A percentile compares a stretch with the other conserved stretches of the same genome.
These are phyloP conservation scores for Diaporthe vexans DNA, from an alignment of 2,329 filamentous ascomycete species.

Conservation along the genomic window DNA sequence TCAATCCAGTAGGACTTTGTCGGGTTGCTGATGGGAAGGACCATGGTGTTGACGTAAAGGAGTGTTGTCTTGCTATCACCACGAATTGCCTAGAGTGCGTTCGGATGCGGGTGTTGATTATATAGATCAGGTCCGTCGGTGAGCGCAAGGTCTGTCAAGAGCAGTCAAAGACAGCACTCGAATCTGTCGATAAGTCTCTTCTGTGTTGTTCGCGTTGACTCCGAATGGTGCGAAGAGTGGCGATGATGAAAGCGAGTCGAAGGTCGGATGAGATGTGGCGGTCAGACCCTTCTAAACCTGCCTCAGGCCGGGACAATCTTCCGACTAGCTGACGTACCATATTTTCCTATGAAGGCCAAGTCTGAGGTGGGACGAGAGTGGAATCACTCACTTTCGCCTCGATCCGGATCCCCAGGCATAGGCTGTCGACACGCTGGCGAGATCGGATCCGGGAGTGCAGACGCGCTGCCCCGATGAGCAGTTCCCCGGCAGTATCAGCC, in stretches of 20 bases:
- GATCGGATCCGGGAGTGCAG: constrained; percentile 22
- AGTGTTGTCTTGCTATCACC: not conserved
- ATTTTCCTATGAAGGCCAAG: not conserved
- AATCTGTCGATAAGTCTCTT: not conserved
- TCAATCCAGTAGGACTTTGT: constrained; percentile 44
- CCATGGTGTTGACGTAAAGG: constrained; percentile 37
- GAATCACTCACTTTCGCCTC: constrained; percentile 34
- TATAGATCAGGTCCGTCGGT: not conserved
- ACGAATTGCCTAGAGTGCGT: not conserved
- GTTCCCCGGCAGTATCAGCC: constrained; percentile 23
- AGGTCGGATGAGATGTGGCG: constrained; percentile 12
- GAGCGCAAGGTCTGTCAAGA: not conserved
- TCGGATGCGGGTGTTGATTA: not conserved
- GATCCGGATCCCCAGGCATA: constrained; percentile 26
- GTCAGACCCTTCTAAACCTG: constrained; percentile 21
- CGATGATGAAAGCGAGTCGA: not conserved
- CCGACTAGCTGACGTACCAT: constrained; percentile 32
- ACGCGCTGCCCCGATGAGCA: constrained; percentile 21
- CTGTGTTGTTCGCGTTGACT: not conserved
- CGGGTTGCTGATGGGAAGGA: constrained; percentile 42
- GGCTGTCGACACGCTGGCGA: constrained; percentile 25
- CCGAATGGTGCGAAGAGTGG: not conserved
- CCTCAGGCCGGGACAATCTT: constrained; percentile 2
- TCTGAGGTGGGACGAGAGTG: constrained; percentile 36
- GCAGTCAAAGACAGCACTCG: not conserved